Evolutionary conservation across 31 red algal species (phyloP).

Genomic region (Odonthalia washingtoniensis): DNA sequence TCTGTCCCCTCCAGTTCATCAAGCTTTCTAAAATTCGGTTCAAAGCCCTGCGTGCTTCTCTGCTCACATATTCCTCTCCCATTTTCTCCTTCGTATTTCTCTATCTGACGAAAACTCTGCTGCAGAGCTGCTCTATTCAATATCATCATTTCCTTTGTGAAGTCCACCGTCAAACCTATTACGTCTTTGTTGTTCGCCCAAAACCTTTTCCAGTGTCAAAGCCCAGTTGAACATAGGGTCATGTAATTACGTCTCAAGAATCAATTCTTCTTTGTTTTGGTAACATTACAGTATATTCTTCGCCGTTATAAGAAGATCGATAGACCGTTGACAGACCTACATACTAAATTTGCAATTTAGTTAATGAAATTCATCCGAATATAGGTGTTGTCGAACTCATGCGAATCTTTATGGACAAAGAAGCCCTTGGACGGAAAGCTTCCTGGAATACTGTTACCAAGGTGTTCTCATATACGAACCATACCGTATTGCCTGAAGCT

Average conservation of each 20-base stretch:
- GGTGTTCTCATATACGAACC: conserved; percentile 96
- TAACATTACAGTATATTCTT: conserved; percentile 93
- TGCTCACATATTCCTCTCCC: conserved; percentile 50
- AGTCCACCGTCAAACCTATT: not conserved
- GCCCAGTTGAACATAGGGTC: conserved; percentile 98
- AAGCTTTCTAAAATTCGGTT: conserved; percentile 84
- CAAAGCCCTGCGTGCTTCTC: conserved; percentile 75
- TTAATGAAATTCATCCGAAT: conserved; percentile 99
- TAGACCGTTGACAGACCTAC: conserved; percentile 75
- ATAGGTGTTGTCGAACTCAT: conserved; percentile 98
- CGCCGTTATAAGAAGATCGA: conserved; percentile 65
- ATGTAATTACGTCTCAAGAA: conserved; percentile 99
- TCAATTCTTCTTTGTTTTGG: conserved; percentile 98
- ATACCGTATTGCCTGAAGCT: conserved; percentile 99
- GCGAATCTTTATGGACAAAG: conserved; percentile 91
- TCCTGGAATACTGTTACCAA: conserved; percentile 69
- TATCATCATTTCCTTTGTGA: conserved; percentile 25
- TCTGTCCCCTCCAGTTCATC: conserved; percentile 86
- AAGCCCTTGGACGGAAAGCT: conserved; percentile 67
- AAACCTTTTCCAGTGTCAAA: conserved; percentile 77
- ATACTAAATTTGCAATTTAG: conserved; percentile 90
- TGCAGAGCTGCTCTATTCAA: not conserved
- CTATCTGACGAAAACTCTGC: conserved; percentile 5
- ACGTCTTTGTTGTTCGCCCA: conserved; percentile 51
- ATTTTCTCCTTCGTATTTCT: conserved; percentile 40